Base-by-base conservation (phyloP, 495 filamentous ascomycete genomes). In the Penicillium arizonense region DNA sequence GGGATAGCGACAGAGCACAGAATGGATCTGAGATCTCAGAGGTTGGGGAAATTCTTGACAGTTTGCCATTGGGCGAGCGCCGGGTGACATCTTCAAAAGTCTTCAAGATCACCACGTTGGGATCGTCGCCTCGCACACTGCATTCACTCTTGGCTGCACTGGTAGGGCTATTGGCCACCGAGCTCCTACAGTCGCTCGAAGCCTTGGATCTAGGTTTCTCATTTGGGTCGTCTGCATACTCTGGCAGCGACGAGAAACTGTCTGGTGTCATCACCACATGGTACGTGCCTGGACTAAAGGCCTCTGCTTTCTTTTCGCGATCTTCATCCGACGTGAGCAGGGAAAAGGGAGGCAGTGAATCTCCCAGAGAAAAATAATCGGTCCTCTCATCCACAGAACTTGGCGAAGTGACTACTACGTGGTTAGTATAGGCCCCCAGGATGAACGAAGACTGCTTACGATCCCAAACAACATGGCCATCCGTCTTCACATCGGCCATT, bases 251-350 rank as follows among this genome's bases (percentile, higher is more conserved):
- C 13, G 73, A 64, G 56, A 86, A 85, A 61, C 80, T 85, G 30
- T 73, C 71, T 6, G 78, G 82, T 28, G 79, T 75, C 37, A 76
- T 73, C 18, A 85, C 57, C 28, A 86, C 78, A 63, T 80, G 70
- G 59, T 79, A 86, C 1, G 80, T 84, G 5, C 82, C 82, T 1
- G 82, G 81, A 26, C 63, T 63, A 34, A 68, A 68, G 5, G 62
- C 62, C 50, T 82, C 74, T 6, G 82, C 82, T 55, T 85, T 86
- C 52, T 59, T 74, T 54, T 86, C 82, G 46, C 82, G 63, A 2
- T 84, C 82, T 38, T 85, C 82, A 53, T 85, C 82, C n/a, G 72
- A 84, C 3, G 73, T 82, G 34, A 86, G 70, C 8, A 62, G 52
- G 16, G 75, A 60, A 56, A 86, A 85, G 3, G 75, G 72, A 12